Conservation (phyloP, 1,284 basidiomycete species). For the Leccinum insolens region DNA sequence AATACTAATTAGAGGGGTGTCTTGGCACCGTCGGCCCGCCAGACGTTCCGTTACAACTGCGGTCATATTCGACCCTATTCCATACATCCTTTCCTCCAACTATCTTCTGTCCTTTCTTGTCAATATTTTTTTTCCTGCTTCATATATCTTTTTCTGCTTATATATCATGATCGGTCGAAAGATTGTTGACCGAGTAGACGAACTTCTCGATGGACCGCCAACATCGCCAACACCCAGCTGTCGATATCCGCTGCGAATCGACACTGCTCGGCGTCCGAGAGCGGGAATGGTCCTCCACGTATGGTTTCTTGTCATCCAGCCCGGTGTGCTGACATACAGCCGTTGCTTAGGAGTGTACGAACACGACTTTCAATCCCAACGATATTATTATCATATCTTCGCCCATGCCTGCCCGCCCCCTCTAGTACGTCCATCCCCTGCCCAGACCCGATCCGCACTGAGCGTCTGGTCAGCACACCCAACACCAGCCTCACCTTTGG, state of each 20-base stretch:
- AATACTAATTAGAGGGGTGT: not conserved
- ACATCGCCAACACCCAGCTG: not conserved
- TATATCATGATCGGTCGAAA: conserved; percentile 28
- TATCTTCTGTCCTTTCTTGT: conserved; percentile 26
- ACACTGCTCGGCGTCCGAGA: conserved; percentile 13
- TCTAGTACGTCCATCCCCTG: conserved; percentile 21
- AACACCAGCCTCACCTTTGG: conserved; percentile 32
- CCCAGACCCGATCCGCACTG: conserved; percentile 16
- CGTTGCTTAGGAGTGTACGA: conserved; percentile 25
- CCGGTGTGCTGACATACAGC: not conserved
- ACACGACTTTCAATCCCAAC: conserved; percentile 12
- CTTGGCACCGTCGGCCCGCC: not conserved
- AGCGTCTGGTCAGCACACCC: conserved; percentile 25
- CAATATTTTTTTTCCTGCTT: conserved; percentile 15
- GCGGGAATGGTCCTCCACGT: conserved; percentile 15
- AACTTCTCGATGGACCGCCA: conserved; percentile 18
- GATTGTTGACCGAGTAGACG: conserved; percentile 29
- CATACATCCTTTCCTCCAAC: conserved; percentile 5
- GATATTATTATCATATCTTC: conserved; percentile 3
- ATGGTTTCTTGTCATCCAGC: conserved; percentile 5
- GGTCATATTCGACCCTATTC: not conserved
- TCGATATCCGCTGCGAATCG: conserved; percentile 17
- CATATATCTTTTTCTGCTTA: conserved; percentile 17
- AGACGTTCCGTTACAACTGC: not conserved
- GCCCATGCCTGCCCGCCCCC: conserved; percentile 4